These are phyloP conservation scores for Ricinus communis DNA, from an alignment of 345 rosid genomes.

Conservation along the genomic window DNA sequence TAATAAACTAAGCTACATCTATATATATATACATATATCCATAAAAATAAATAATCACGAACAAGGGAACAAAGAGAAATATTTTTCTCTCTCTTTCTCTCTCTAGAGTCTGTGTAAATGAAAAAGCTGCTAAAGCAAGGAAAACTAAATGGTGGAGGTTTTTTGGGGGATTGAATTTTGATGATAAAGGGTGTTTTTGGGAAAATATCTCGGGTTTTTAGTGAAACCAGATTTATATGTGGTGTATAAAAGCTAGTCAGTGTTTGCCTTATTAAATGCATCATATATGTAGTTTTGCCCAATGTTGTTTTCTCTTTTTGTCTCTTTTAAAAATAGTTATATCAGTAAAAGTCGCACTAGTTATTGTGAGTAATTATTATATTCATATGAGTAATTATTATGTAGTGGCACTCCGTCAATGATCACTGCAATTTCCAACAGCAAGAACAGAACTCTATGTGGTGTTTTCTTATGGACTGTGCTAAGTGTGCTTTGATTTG, in stretches of 20 bases:
- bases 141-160: constrained; percentile 19
- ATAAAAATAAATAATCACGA: constrained; percentile 8
- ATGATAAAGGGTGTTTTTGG: constrained; percentile 5
- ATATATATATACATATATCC: neutral
- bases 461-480: too few species aligned
- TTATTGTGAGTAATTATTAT: neutral
- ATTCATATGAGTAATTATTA: neutral
- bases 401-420: neutral
- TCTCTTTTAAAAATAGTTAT: neutral
- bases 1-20: neutral
- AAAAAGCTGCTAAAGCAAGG: constrained; percentile 14
- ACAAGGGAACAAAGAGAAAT: constrained; percentile 1
- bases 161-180: constrained; percentile 19
- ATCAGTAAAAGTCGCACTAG: neutral
- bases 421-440: neutral
- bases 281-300: neutral
- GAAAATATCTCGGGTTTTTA: neutral
- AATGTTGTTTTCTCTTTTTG: too few species aligned
- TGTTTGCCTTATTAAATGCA: constrained; percentile 18
- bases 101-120: constrained; percentile 18
- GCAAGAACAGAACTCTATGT: too few species aligned
- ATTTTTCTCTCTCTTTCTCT: constrained; percentile 2
- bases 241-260: constrained; percentile 23
- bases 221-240: constrained; percentile 5
- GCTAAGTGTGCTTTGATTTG: too few species aligned